Evolutionary conservation across 371 early-diverging fungal species (phyloP), one percentile per base, ranked within the genome.

Genomic region (Mucor lusitanicus): DNA sequence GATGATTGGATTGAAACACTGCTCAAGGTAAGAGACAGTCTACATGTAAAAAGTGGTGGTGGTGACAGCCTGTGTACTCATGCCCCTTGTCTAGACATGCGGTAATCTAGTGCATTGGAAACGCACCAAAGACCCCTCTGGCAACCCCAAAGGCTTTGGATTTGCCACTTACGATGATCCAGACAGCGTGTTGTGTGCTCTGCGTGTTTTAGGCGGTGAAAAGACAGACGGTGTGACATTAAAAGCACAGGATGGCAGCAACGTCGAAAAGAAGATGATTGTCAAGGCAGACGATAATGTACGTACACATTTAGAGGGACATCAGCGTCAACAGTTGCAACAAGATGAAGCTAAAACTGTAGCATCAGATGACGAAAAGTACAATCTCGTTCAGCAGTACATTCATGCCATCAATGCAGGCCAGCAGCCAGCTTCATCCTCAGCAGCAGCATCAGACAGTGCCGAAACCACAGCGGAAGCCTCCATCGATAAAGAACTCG

Each of bases 131-230:
- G 90, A 90, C 70, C 79, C 85, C 11, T 75, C 86, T 5, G 90
- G 90, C 5, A 85, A 85, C 25, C 89, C 91, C 56, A 90, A 90
- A 71, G 87, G 86, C 0, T 95, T 92, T 80, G 95, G 95, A 0
- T 93, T 95, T 75, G 91, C 89, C 42, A 88, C 91, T 25, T 95
- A 89, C 71, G 89, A 85, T 17, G 84, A 90, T 65, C 85, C 92
- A 7, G 89, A 88, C 42, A 82, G 88, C 59, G 82, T 91, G 1
- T 70, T 92, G 48, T 75, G 88, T 50, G 90, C 93, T 1, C 77
- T 93, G 40, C 84, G 90, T 60, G 83, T 93, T 1, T 65, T 94
- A 55, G 91, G 91, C 30, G 91, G 91, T 63, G 68, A 85, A 63
- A 68, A 76, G 56, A 72, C 82, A 54, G 65, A 83, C 37, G 86